Base-by-base conservation (phyloP, 352 stramenopile genomes). In the Phytophthora ramorum region DNA sequence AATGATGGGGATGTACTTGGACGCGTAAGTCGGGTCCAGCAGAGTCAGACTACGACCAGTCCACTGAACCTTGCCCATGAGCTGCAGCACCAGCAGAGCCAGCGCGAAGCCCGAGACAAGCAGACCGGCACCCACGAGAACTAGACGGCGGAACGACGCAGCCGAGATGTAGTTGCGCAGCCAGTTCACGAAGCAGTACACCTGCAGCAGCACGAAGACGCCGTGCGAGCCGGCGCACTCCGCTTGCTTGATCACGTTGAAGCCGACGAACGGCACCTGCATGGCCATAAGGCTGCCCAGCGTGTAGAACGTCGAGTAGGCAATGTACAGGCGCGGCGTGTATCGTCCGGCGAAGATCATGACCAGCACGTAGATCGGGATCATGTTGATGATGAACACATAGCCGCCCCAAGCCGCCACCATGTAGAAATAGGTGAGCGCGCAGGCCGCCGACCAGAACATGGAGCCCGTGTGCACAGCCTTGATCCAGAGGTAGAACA, bases 381-480 rank as follows among this genome's bases (percentile, higher is more conserved):
- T 96, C 69, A 99, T 93, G 83, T 99, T 99, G 76, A 99, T 95
- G 58, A 99, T 98, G 81, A 99, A 99, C 16, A 99, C 93, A 81
- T 99, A 99, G 34, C 97, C 97, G 52, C 97, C 97, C 97, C 97
- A 99, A 7, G 95, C 89, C 4, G 94, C 92, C 16, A 98, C 96
- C 91, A 97, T 97, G 87, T 99, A 98, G 73, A 99, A 98, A 84
- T 99, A 99, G 12, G 86, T 82, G 14, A 99, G 88, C 63, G 84
- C 83, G 59, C 83, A 95, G 40, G 64, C 79, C 16, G 82, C 87
- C 14, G 83, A 87, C 81, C 81, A 92, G 61, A 95, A 85, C 83
- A 97, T 95, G 37, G 87, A 96, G 35, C 89, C 89, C 56, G 90
- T 97, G 78, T 96, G 86, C 45, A 97, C 90, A n/a, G 89, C 83